Base-by-base conservation (phyloP, 1,139 yeast genomes). In the Geotrichum klebahnii region DNA sequence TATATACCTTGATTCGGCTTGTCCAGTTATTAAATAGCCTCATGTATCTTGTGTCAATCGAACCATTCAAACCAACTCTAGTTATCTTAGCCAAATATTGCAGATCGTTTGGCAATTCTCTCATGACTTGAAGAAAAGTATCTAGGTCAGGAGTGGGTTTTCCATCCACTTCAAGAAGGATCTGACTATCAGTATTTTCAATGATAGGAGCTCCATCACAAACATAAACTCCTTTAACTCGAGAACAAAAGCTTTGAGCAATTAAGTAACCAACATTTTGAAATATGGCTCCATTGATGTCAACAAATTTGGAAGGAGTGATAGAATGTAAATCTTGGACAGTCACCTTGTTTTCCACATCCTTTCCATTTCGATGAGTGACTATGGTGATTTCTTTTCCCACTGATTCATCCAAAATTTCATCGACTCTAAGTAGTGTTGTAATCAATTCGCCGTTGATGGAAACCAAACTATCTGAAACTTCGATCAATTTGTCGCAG, bases 221-320 rank as follows among this genome's bases (percentile, higher is more conserved):
- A 42, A 87, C 76, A 62, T 79, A 88, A 0, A 89, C 95, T 34
- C 97, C 97, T 57, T 73, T 77, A 3, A 85, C 90, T 0, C 96
- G 94, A 38, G 88, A 77, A 44, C 94, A 87, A 63, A 81, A 87
- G 49, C 82, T 76, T 62, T 96, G 77, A 1, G 97, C 97, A 68
- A 88, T 75, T 67, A 89, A 97, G 65, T 89, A 90, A 42, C 95
- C 84, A 57, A 89, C 70, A 49, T 85, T 81, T 64, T 89, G 89
- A 69, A 89, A 87, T 0, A 86, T 77, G 0, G 94, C 96, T 48
- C 97, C 97, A 43, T 86, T 84, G 6, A 84, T 92, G 55, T 83
- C 86, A 2, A 89, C 83, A 63, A 79, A 88, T 57, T 87, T 74
- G 60, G 79, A 79, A 35, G 97, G 97, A 0, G 97, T 84, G 39